Percentiles rank a stretch among this genome's conserved stretches.
Evolutionary conservation across 768 basidiomycete genomes (phyloP).

Genomic region (Astraeus odoratus): DNA sequence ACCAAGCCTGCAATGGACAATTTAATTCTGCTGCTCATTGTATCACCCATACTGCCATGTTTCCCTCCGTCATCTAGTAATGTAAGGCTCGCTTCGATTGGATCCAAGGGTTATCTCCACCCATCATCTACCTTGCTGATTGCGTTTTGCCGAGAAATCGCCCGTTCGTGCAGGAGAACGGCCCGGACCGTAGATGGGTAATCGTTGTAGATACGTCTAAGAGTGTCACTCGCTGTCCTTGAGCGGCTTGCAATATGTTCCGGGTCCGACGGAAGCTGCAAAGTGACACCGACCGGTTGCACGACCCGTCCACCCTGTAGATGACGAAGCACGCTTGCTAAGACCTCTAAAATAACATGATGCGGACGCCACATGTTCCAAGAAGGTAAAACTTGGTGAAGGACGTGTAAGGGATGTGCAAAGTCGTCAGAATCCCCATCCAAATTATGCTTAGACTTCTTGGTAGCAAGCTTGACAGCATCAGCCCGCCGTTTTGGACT

Average conservation of each 20-base stretch:
- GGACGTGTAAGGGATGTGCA: conserved; percentile 50
- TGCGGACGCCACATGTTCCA: conserved; percentile 69
- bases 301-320: conserved; percentile 47
- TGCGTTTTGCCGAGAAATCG: conserved; percentile 20
- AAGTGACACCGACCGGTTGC: conserved; percentile 29
- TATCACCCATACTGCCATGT: conserved; percentile 17
- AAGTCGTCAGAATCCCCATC: conserved; percentile 35
- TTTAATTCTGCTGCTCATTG: conserved; percentile 8
- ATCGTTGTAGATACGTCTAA: conserved; percentile 40
- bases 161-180: conserved; percentile 29
- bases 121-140: conserved; percentile 6
- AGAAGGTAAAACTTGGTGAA: conserved; percentile 56
- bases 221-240: conserved; percentile 32
- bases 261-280: conserved; percentile 16
- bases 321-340: conserved; percentile 40
- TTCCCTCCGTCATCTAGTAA: conserved; percentile 17
- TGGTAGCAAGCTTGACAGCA: conserved; percentile 15
- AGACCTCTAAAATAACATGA: conserved; percentile 36
- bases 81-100: conserved; percentile 14
- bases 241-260: conserved; percentile 14
- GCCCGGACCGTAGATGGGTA: conserved; percentile 41
- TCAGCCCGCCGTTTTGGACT: conserved; percentile 18
- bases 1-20: conserved; percentile 8
- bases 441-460: conserved; percentile 10
- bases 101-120: conserved; percentile 15